phyloP scores from a whole-genome alignment of 257 asterid genomes.

The Euphrasia confusa region DNA sequence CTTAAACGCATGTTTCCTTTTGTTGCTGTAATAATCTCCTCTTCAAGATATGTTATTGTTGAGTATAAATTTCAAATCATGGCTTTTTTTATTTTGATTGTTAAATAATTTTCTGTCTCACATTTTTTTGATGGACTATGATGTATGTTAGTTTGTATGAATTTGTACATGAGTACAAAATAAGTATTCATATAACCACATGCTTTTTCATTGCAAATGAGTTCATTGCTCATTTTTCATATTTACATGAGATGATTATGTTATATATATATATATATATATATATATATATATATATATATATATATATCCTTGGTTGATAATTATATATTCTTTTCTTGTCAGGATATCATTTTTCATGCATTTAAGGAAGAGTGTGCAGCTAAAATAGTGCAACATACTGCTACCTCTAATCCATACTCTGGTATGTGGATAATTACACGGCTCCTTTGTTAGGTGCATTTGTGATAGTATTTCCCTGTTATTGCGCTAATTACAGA shows the following conservation, averaged over 20 bases:
- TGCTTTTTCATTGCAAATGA: not conserved
- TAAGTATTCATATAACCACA: not conserved
- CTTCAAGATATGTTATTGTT: constrained; percentile 6
- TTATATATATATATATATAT: constrained; percentile 2
- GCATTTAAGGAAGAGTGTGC: constrained; percentile 53
- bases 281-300: not conserved
- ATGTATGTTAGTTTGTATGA: constrained; percentile 6
- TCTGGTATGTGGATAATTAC: constrained; percentile 44
- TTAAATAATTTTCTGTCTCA: not conserved
- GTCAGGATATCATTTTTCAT: constrained; percentile 74
- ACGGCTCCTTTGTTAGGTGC: not conserved
- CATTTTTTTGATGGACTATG: not conserved
- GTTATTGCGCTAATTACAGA: no score
- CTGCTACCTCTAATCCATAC: constrained; percentile 54
- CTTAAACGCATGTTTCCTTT: not conserved
- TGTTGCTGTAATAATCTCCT: not conserved
- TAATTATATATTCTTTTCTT: constrained; percentile 22
- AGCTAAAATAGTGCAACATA: constrained; percentile 56
- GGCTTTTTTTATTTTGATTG: not conserved
- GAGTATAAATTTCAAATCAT: constrained; percentile 8
- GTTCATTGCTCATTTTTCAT: not conserved
- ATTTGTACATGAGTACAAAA: not conserved
- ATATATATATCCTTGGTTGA: constrained; percentile 9
- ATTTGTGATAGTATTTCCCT: not conserved
- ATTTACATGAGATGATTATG: constrained; percentile 9